Base-by-base conservation (phyloP, 768 basidiomycete genomes). In the Naganishia randhawae region DNA sequence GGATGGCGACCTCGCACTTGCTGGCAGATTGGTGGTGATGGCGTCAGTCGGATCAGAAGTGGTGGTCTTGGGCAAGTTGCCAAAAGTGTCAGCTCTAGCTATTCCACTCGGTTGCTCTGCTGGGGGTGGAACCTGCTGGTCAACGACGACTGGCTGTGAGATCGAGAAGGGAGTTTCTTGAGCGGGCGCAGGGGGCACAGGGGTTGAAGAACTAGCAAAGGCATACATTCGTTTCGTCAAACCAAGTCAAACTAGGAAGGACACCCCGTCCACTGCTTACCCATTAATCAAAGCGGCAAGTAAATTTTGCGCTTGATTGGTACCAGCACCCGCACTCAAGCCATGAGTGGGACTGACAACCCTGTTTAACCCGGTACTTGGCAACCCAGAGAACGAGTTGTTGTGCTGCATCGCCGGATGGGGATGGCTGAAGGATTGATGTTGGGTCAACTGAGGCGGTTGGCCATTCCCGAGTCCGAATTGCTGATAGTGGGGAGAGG, bases 331-430 rank as follows among this genome's bases (percentile, higher is more conserved):
- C 3, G 57, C 57, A 19, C 57, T 61, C 57, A 61, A 41, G 3
- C 37, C 57, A 35, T 61, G 39, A n/a, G 57, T 61, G 19, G 57
- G 57, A 61, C 57, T 61, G 10, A 41, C 57, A 13, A 61, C 57
- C 57, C 57, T 39, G 17, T 61, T 61, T 39, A 61, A 35, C 4
- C 57, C 57, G 37, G 57, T 61, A 61, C 57, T 61, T 9, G 57
- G 57, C 10, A 39, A 25, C 1, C 57, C 57, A n/a, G 57, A 61
- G 57, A 61, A 61, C 57, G 57, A 61, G 39, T 42, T 61, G 14
- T 61, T 61, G 2, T 61, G 57, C 37, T 61, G 57, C 57, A 61
- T 61, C n/a, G 57, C 57, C 19, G 57, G 57, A 42, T 61, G 57
- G 27, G 16, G 57, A 37, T 61, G 57, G 17, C 10, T 22, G 7